Conservation (phyloP, 768 basidiomycete species). For the Lentinula sp. region DNA sequence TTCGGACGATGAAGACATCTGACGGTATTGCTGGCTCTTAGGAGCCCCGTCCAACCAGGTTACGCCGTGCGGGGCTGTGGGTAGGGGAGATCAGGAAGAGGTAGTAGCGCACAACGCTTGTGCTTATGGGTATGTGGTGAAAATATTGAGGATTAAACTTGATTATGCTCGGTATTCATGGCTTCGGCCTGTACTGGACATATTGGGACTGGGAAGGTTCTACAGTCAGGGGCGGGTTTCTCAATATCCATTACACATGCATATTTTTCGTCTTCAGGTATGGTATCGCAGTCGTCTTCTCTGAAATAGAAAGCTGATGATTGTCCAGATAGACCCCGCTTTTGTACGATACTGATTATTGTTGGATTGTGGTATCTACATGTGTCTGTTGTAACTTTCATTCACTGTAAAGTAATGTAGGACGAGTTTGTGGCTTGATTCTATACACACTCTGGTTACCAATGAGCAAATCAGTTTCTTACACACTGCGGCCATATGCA, state of each 20-base stretch:
- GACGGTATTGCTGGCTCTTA: constrained; percentile 82
- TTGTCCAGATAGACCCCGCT: neutral
- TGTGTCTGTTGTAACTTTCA: neutral
- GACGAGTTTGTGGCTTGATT: neutral
- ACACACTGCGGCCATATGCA: too few species aligned
- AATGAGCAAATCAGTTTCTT: too few species aligned
- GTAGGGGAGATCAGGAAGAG: constrained; percentile 15
- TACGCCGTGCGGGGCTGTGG: constrained; percentile 64
- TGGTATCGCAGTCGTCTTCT: neutral
- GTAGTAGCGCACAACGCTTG: neutral
- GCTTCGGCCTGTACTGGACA: neutral
- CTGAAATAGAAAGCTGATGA: neutral
- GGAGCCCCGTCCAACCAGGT: constrained; percentile 69
- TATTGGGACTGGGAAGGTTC: neutral
- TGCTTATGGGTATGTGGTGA: neutral
- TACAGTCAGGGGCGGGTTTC: neutral
- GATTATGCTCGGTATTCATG: neutral
- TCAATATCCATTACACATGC: neutral
- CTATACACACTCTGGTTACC: neutral
- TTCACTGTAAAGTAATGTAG: neutral
- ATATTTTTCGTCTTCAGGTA: constrained; percentile 2
- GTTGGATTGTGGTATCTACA: too few species aligned
- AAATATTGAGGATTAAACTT: neutral
- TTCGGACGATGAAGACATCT: constrained; percentile 72
- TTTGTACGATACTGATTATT: neutral